A percentile compares a stretch with the other conserved stretches of the same genome.
Conservation (phyloP, 164 flowering plant species). For the Saururus chinensis region DNA sequence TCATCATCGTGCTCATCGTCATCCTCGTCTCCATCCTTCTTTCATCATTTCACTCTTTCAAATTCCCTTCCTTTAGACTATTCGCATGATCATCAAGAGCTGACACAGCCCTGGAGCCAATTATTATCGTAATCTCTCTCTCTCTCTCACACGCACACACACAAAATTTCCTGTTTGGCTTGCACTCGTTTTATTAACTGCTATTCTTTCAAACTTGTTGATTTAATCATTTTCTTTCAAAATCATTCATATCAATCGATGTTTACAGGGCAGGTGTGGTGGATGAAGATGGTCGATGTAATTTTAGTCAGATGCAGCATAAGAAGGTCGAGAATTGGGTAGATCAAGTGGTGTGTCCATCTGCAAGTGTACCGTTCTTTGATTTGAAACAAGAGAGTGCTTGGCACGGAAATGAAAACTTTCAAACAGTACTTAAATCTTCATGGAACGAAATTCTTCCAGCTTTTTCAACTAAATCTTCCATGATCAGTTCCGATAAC, state of each 20-base stretch:
- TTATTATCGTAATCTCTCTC: conserved; percentile 41
- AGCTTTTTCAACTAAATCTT: conserved; percentile 51
- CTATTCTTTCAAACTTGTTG: too few relatives aligned
- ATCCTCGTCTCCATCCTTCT: not conserved
- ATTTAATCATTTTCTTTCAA: not conserved
- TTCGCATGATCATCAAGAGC: conserved; percentile 28
- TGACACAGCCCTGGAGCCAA: conserved; percentile 87
- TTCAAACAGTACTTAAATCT: conserved; percentile 15
- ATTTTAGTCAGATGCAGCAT: conserved; percentile 20
- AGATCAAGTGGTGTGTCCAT: conserved; percentile 33
- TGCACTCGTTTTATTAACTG: too few relatives aligned
- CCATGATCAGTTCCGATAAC: conserved; percentile 47
- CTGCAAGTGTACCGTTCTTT: conserved; percentile 16
- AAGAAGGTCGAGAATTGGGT: conserved; percentile 60
- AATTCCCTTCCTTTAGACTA: conserved; percentile 26
- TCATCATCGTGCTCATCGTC: not conserved
- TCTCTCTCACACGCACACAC: conserved; percentile 9
- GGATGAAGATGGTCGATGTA: conserved; percentile 37
- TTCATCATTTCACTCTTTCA: conserved; percentile 17
- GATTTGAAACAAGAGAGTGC: conserved; percentile 56
- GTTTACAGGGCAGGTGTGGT: conserved; percentile 41
- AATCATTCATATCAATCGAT: not conserved
- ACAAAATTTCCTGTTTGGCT: not conserved
- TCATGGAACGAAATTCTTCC: conserved; percentile 39
- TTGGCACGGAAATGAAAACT: conserved; percentile 31